Evolutionary conservation across 768 basidiomycete species (phyloP).

Genomic region (Calocera viscosa): DNA sequence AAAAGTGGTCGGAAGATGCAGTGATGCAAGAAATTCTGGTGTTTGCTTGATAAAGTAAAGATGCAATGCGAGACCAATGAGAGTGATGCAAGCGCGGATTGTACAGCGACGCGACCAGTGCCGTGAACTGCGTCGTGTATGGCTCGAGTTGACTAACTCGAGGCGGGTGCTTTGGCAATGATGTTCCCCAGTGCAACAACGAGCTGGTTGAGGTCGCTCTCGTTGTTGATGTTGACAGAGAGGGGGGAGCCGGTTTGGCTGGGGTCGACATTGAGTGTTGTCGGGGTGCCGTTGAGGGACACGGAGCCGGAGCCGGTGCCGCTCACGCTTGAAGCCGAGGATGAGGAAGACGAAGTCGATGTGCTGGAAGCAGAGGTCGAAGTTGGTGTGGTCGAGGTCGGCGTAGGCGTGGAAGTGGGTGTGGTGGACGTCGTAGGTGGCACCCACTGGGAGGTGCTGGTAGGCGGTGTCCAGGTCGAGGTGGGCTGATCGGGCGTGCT

Average conservation of each 20-base stretch:
- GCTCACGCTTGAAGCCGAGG: background rate
- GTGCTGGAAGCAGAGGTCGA: slow-evolving; percentile 1
- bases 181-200: slow-evolving; percentile 3
- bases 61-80: background rate
- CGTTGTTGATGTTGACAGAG: background rate
- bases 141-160: background rate
- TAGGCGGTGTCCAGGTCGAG: slow-evolving; percentile 6
- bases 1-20: background rate
- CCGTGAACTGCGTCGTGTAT: too few relatives aligned
- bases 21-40: background rate
- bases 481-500: background rate
- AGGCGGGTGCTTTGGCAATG: background rate
- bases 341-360: slow-evolving; percentile 1
- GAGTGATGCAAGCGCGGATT: slow-evolving; percentile 1
- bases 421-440: background rate
- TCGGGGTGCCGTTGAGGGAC: background rate
- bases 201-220: slow-evolving; percentile 4
- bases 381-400: slow-evolving; percentile 6
- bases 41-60: background rate
- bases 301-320: background rate
- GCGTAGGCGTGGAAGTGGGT: slow-evolving; percentile 6
- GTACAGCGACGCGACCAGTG: background rate
- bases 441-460: background rate
- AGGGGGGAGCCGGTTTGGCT: background rate
- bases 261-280: background rate